Conservation (phyloP, 345 rosid species). For the Eucalyptus globulus region DNA sequence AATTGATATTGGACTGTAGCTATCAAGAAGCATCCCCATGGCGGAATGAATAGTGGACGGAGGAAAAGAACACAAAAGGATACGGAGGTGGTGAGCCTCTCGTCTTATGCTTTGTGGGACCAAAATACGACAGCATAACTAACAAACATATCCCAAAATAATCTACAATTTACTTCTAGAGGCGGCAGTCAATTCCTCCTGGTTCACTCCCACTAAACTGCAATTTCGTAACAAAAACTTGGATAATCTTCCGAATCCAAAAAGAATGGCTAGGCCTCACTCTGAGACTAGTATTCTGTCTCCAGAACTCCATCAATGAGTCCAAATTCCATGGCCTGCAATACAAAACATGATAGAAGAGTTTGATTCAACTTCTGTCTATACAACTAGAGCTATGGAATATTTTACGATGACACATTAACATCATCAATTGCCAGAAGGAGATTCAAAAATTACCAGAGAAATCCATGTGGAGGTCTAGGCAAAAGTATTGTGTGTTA, state of each 20-base stretch:
- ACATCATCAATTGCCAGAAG: not conserved
- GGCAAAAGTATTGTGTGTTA: not conserved
- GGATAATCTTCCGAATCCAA: not conserved
- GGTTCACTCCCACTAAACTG: not conserved
- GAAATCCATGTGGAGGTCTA: not conserved
- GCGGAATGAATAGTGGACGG: not conserved
- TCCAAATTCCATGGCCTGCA: constrained; percentile 87
- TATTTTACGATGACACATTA: not conserved
- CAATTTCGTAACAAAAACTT: not conserved
- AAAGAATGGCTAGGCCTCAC: not conserved
- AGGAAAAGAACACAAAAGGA: not conserved
- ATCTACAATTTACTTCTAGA: not conserved
- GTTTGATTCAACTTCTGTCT: not conserved
- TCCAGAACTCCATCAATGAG: constrained; percentile 73
- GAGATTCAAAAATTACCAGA: not conserved
- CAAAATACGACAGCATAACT: not conserved
- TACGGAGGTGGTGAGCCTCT: not conserved
- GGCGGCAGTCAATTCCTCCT: not conserved
- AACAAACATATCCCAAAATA: not conserved
- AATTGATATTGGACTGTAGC: not conserved
- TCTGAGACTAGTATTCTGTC: constrained; percentile 48
- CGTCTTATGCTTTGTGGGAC: not conserved
- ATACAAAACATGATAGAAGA: not conserved
- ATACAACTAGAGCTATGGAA: not conserved
- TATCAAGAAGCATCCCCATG: not conserved